Evolutionary conservation across 192 early-diverging fungal genomes (phyloP).

Genomic region (Backusella macrospora): DNA sequence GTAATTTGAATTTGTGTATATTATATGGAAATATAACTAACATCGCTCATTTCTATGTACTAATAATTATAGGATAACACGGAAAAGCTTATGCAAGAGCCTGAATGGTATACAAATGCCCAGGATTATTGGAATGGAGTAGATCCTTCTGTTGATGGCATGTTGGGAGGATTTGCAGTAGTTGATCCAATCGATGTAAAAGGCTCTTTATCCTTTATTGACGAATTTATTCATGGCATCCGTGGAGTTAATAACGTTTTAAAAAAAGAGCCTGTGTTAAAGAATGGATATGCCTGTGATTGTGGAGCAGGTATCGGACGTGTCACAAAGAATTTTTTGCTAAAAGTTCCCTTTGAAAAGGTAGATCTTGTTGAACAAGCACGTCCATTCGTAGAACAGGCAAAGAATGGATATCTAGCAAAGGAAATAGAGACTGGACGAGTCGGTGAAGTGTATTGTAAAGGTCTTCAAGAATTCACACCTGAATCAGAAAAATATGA

Average conservation of each 20-base stretch:
- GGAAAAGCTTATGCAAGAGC: conserved; percentile 20
- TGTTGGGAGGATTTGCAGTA: conserved; percentile 86
- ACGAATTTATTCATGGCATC: conserved; percentile 55
- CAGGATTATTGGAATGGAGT: conserved; percentile 58
- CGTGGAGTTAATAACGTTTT: conserved; percentile 28
- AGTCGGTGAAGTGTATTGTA: conserved; percentile 68
- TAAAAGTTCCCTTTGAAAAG: conserved; percentile 70
- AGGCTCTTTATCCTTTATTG: conserved; percentile 69
- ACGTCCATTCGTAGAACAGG: conserved; percentile 75
- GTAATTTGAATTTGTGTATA: conserved; percentile 2
- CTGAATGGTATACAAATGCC: conserved; percentile 69
- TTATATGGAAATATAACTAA: background rate
- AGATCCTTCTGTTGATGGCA: conserved; percentile 78
- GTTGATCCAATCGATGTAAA: conserved; percentile 76
- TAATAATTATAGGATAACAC: background rate
- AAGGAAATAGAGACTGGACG: conserved; percentile 57
- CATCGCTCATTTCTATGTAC: background rate
- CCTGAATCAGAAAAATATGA: conserved; percentile 76
- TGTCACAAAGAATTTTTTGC: conserved; percentile 84
- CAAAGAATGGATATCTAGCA: conserved; percentile 60
- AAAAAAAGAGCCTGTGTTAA: conserved; percentile 27
- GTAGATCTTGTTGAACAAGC: conserved; percentile 94
- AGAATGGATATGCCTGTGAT: conserved; percentile 57
- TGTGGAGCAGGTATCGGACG: conserved; percentile 97
- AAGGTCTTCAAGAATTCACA: conserved; percentile 84